These are phyloP conservation scores for Plenodomus lindquistii DNA, from an alignment of 2,329 filamentous ascomycete species.

Conservation along the genomic window DNA sequence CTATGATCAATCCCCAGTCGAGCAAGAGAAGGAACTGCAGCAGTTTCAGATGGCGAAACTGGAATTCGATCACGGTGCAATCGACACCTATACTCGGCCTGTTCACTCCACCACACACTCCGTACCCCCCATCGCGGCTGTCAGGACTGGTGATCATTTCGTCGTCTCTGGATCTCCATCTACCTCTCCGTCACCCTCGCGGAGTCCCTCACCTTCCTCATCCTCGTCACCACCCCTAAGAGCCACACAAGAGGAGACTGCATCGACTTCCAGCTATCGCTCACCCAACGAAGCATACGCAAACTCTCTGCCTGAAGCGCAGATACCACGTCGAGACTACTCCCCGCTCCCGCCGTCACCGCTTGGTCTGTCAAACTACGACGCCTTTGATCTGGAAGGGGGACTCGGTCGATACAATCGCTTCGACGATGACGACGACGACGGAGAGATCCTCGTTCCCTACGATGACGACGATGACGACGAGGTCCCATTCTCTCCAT, in stretches of 20 bases:
- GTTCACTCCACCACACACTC: conserved; percentile 17
- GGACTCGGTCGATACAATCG: conserved; percentile 33
- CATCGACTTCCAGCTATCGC: conserved; percentile 11
- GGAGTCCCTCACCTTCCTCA: conserved; percentile 25
- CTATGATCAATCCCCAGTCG: conserved; percentile 23
- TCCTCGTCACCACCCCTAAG: conserved; percentile 12
- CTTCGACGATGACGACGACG: conserved; percentile 36
- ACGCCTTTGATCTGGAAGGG: conserved; percentile 47
- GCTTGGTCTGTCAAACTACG: conserved; percentile 49
- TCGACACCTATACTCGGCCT: conserved; percentile 38
- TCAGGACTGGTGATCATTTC: conserved; percentile 17
- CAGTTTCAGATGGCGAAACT: conserved; percentile 38
- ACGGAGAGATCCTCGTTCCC: conserved; percentile 1
- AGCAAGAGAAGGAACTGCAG: conserved; percentile 37
- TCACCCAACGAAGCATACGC: conserved; percentile 42
- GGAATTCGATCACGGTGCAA: conserved; percentile 35
- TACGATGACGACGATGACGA: conserved; percentile 16
- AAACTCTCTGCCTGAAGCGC: conserved; percentile 18
- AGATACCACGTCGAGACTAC: conserved; percentile 29
- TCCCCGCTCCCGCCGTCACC: conserved; percentile 44
- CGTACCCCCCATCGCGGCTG: conserved; percentile 16
- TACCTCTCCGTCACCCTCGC: conserved; percentile 17
- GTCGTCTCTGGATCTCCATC: conserved; percentile 20
- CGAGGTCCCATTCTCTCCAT: conserved; percentile 18
- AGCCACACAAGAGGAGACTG: conserved; percentile 2